Conservation (phyloP, 148 eudicot genomes). For the Persicaria tinctoria region DNA sequence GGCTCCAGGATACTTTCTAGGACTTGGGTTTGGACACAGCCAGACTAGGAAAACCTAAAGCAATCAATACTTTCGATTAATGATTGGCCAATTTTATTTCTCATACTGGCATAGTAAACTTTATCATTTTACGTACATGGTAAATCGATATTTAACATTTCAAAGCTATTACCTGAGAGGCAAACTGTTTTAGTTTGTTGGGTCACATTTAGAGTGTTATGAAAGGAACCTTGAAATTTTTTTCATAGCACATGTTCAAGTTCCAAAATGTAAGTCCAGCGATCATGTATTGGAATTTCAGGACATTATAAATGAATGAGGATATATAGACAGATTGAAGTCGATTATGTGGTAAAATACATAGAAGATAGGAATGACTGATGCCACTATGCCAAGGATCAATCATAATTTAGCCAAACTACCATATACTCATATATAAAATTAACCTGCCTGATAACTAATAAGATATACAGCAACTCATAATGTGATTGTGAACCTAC, state of each 20-base stretch:
- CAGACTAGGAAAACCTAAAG: not conserved
- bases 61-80: not conserved
- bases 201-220: too few relatives aligned
- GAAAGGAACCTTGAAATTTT: too few relatives aligned
- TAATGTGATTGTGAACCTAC: not conserved
- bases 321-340: not conserved
- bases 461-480: not conserved
- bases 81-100: not conserved
- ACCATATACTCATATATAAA: not conserved
- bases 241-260: too few relatives aligned
- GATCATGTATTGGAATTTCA: too few relatives aligned
- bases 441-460: not conserved
- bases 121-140: too few relatives aligned
- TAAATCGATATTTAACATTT: too few relatives aligned
- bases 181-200: too few relatives aligned
- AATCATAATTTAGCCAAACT: not conserved
- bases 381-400: not conserved
- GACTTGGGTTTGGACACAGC: too few relatives aligned
- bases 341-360: not conserved
- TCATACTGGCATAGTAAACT: not conserved
- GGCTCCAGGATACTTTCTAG: too few relatives aligned
- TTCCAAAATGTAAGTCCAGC: too few relatives aligned
- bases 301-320: too few relatives aligned
- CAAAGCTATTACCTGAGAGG: too few relatives aligned
- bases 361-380: not conserved